Percentiles rank a stretch among this genome's conserved stretches.
phyloP scores from a whole-genome alignment of 345 rosid genomes.

The Euclidium syriacum region DNA sequence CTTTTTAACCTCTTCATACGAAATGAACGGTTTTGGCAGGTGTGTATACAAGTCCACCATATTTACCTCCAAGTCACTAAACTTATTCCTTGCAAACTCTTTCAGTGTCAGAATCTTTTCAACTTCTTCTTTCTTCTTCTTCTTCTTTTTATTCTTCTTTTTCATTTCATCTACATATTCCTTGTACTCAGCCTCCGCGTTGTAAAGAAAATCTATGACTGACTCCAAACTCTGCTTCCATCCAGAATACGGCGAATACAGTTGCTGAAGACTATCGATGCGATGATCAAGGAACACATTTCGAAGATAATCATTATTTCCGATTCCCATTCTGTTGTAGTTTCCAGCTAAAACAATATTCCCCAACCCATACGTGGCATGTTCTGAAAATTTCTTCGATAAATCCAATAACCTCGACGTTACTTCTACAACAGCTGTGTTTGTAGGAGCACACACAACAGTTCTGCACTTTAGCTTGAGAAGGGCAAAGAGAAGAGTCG shows the following conservation, averaged over 20 bases:
- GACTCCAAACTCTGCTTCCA: constrained; percentile 27
- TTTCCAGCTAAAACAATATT: constrained; percentile 37
- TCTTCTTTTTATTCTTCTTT: not conserved
- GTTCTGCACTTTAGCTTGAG: constrained; percentile 33
- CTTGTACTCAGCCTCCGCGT: not conserved
- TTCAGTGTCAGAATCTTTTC: not conserved
- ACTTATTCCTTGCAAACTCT: constrained; percentile 8
- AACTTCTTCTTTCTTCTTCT: not conserved
- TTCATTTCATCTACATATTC: not conserved
- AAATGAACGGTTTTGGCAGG: constrained; percentile 27
- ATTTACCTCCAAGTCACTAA: not conserved
- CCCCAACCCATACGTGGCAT: constrained; percentile 29
- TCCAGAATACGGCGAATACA: constrained; percentile 21
- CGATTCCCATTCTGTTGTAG: constrained; percentile 22
- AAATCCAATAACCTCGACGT: constrained; percentile 16
- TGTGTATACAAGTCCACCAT: constrained; percentile 33
- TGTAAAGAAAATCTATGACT: constrained; percentile 25
- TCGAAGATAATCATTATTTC: constrained; percentile 16
- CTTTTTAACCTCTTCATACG: constrained; percentile 6
- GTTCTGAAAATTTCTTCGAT: not conserved
- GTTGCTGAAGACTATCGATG: not conserved
- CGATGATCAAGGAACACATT: constrained; percentile 42
- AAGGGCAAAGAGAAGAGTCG: constrained; percentile 27
- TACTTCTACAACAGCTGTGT: constrained; percentile 36
- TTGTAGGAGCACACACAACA: constrained; percentile 47